Conservation (phyloP, 1,284 basidiomycete genomes). For the Fomitopsis palustris region DNA sequence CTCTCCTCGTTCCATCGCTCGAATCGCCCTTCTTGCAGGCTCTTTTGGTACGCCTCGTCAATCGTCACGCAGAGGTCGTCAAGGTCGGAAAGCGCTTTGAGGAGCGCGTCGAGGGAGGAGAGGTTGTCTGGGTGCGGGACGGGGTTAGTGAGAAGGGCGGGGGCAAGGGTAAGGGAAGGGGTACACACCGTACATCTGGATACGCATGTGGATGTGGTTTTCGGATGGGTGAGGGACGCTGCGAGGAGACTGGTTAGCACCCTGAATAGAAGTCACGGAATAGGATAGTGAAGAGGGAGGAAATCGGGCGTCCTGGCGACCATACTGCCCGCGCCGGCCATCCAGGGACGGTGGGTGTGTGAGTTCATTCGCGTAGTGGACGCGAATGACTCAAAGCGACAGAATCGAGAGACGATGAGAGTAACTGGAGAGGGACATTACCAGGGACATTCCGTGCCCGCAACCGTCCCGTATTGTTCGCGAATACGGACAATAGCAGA, state of each 20-base stretch:
- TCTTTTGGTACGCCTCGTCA: slow-evolving; percentile 60
- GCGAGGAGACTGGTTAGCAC: slow-evolving; percentile 1
- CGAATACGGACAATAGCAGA: not conserved
- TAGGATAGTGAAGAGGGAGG: not conserved
- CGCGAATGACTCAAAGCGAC: not conserved
- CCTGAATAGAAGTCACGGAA: not conserved
- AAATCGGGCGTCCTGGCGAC: not conserved
- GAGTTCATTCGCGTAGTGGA: no score
- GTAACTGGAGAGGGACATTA: not conserved
- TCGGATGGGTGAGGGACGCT: slow-evolving; percentile 96
- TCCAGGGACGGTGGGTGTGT: no score
- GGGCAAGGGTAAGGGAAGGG: not conserved
- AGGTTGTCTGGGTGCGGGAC: slow-evolving; percentile 53
- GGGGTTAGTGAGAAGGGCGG: not conserved
- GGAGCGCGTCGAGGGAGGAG: slow-evolving; percentile 76
- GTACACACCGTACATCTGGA: slow-evolving; percentile 96
- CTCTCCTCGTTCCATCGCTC: slow-evolving; percentile 69
- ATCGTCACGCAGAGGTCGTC: slow-evolving; percentile 71
- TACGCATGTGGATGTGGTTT: slow-evolving; percentile 91
- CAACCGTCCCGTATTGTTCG: not conserved
- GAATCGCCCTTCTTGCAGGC: slow-evolving; percentile 49
- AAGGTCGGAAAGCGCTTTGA: slow-evolving; percentile 71
- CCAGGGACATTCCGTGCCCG: not conserved
- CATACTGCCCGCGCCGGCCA: no score
- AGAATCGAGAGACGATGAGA: not conserved